Base-by-base conservation (phyloP, 1,284 basidiomycete genomes). In the Caloboletus inedulis region DNA sequence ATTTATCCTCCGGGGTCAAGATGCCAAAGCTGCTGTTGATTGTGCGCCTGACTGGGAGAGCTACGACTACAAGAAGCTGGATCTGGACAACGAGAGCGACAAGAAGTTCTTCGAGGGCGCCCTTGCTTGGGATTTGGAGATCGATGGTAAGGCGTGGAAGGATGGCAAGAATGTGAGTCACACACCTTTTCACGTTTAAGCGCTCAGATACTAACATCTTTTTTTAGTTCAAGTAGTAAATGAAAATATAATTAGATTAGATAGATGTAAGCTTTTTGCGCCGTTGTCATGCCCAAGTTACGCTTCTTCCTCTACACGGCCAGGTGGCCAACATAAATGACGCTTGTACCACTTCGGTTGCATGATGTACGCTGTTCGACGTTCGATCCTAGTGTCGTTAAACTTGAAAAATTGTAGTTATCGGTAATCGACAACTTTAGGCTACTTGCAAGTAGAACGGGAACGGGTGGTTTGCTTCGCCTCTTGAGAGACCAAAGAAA, bases 41-140 rank as follows among this genome's bases (percentile, higher is more conserved):
- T 87, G 83, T 56, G 95, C 96, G 6, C 96, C 96, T 35, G 96
- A 98, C 74, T 91, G 78, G 77, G 95, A 98, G 76, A 91, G 87
- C 47, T 99, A 98, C 77, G 65, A 70, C 13, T 95, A 87, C 79
- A 85, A 77, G 65, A 82, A 80, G 70, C 74, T 96, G 63, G 83
- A 89, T 62, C 69, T 89, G 46, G 71, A 68, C 47, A 86, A 85
- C 57, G 75, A 75, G 34, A 84, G 77, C 30, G 86, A 95, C 68
- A 93, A 93, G 79, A 77, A 78, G 60, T 94, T 89, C 84, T 94
- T 97, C 70, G 91, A 94, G 78, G 87, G 78, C 60, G 88, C 89
- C 34, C 80, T 94, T 60, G 89, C 92, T 51, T 96, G 94, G 94
- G 92, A 95, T 75, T 74, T 94, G 57, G 84, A 87, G 74, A 64